A percentile compares a stretch with the other conserved stretches of the same genome.
phyloP scores from a whole-genome alignment of 495 filamentous ascomycete genomes.

The Aeminium ludgeri region DNA sequence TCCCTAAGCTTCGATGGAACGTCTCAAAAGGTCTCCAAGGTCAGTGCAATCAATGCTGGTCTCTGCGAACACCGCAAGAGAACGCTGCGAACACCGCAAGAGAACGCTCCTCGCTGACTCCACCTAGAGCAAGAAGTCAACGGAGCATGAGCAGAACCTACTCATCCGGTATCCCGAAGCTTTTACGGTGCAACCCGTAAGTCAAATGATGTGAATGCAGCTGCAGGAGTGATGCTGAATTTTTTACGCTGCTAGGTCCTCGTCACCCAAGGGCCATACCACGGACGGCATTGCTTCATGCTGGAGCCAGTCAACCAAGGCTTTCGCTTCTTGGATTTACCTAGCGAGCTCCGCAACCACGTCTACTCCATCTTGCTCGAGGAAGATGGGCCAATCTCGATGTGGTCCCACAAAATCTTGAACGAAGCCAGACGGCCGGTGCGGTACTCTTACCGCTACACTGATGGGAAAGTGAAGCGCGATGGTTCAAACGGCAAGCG shows the following conservation, averaged over 20 bases:
- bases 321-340: conserved; percentile 13
- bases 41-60: no score
- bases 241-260: conserved; percentile 7
- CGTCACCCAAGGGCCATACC: conserved; percentile 6
- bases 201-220: no score
- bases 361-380: conserved; percentile 9
- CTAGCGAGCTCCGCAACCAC: conserved; percentile 8
- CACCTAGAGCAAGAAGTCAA: background rate
- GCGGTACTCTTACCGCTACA: background rate
- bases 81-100: no score
- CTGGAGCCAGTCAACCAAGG: conserved; percentile 1
- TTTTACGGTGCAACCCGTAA: conserved; percentile 9
- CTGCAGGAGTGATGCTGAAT: no score
- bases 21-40: no score
- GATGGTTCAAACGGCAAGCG: conserved; percentile 2
- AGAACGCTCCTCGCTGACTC: no score
- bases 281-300: conserved; percentile 8
- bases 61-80: no score
- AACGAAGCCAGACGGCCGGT: conserved; percentile 2
- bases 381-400: conserved; percentile 1
- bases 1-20: no score
- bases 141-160: background rate
- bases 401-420: background rate
- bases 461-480: background rate
- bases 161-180: background rate